These are phyloP conservation scores for Pythium chondricola DNA, from an alignment of 352 stramenopile species.

Conservation along the genomic window DNA sequence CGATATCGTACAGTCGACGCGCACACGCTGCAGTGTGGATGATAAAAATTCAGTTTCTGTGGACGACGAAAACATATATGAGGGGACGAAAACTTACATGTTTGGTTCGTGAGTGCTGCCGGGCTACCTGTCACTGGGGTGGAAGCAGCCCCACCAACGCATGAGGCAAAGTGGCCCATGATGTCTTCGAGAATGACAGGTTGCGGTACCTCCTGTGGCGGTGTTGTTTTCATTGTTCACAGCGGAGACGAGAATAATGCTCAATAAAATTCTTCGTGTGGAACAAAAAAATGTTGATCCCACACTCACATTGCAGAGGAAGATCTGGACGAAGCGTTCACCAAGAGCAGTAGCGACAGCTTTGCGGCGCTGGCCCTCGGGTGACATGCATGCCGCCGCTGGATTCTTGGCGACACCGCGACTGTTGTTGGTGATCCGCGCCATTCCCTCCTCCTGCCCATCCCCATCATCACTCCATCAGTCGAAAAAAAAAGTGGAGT, in stretches of 20 bases:
- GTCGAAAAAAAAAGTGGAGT: too few relatives aligned
- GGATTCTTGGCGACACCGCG: background rate
- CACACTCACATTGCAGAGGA: constrained; percentile 32
- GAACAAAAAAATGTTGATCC: constrained; percentile 2
- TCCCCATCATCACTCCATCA: too few relatives aligned
- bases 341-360: constrained; percentile 27
- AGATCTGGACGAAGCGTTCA: constrained; percentile 33
- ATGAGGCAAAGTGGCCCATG: constrained; percentile 24
- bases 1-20: constrained; percentile 31
- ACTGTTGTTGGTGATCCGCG: constrained; percentile 4
- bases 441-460: constrained; percentile 19
- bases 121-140: background rate
- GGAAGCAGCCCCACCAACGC: constrained; percentile 8
- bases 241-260: background rate
- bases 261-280: background rate
- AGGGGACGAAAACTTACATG: constrained; percentile 19
- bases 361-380: constrained; percentile 21
- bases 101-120: constrained; percentile 20
- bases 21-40: constrained; percentile 18
- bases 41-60: background rate
- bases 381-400: constrained; percentile 6
- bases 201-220: constrained; percentile 20
- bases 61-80: background rate
- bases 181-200: constrained; percentile 35
- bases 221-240: background rate